Evolutionary conservation across 306 rosid species (phyloP), one percentile per base, ranked within the genome.

Genomic region (Fragaria iinumae): DNA sequence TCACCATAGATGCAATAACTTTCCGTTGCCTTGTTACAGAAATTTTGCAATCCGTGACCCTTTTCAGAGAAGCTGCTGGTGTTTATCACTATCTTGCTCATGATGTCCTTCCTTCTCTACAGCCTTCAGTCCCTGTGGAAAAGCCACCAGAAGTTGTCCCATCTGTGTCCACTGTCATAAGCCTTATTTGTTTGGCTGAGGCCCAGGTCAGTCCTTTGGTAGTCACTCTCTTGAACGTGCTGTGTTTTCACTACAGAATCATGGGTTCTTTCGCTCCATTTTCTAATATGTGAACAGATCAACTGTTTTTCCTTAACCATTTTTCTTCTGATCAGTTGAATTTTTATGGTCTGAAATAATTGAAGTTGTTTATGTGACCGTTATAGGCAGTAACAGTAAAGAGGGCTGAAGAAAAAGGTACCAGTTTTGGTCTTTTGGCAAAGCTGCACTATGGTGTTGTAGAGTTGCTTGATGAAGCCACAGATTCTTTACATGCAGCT

Each of bases 1-100:
- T 50, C n/a, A 72, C 67, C 73, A 67, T 71, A 25, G 32, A 56
- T 67, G 67, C 50, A 57, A 53, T 60, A 82, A 70, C 41, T 73
- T 73, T 45, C 76, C 69, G 71, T 91, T 81, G 77, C 72, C n/a
- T 20, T 83, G 65, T 65, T 63, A 16, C 68, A 92, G 97, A 92
- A 80, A 78, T 88, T 84, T 91, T 88, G 69, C 86, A 79, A 64
- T 87, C 96, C 70, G 84, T 83, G 70, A 84, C 93, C 72, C 73
- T 77, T 43, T 89, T 87, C 67, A 84, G 97, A 84, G 86, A 90
- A 84, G 96, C 97, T 73, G 89, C 96, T 32, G 97, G 97, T 25
- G 81, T 92, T 81, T 92, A 86, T 85, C 88, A 87, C 75, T 76
- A 90, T 82, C 80, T 90, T 32, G 93, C 93, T 63, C 71, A 81